These are phyloP conservation scores for Euptelea pleiosperma DNA, from an alignment of 164 flowering plant genomes.

Conservation along the genomic window DNA sequence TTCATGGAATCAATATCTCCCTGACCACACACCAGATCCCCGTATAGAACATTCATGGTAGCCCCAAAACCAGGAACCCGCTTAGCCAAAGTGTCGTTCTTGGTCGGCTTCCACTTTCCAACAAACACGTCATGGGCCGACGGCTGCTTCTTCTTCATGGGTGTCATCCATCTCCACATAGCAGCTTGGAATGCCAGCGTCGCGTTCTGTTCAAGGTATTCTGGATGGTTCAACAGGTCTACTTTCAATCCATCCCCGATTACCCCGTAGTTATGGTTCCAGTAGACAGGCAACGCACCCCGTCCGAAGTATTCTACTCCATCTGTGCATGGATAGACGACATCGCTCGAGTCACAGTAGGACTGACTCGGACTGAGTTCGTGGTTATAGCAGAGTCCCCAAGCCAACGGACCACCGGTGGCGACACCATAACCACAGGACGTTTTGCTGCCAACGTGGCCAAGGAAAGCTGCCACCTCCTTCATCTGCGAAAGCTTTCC, in stretches of 20 bases:
- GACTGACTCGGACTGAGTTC: slow-evolving; percentile 81
- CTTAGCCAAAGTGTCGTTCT: slow-evolving; percentile 75
- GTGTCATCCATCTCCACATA: slow-evolving; percentile 74
- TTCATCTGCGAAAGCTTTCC: slow-evolving; percentile 63
- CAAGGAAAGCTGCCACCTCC: slow-evolving; percentile 86
- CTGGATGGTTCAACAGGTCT: slow-evolving; percentile 75
- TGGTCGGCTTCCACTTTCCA: slow-evolving; percentile 87
- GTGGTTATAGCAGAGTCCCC: slow-evolving; percentile 87
- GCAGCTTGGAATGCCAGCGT: slow-evolving; percentile 74
- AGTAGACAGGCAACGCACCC: slow-evolving; percentile 88
- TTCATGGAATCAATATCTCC: slow-evolving; percentile 67
- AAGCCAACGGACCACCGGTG: slow-evolving; percentile 81
- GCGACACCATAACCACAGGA: slow-evolving; percentile 91
- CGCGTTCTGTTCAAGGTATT: slow-evolving; percentile 77
- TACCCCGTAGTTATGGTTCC: slow-evolving; percentile 81
- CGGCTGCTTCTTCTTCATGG: slow-evolving; percentile 61
- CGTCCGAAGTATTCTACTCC: slow-evolving; percentile 91
- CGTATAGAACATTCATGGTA: slow-evolving; percentile 82
- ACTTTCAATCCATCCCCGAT: slow-evolving; percentile 58
- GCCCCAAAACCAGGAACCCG: slow-evolving; percentile 74
- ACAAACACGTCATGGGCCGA: slow-evolving; percentile 78
- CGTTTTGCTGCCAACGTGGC: slow-evolving; percentile 81
- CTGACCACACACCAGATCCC: slow-evolving; percentile 64
- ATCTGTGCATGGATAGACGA: slow-evolving; percentile 75
- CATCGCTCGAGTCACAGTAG: slow-evolving; percentile 68